These are phyloP conservation scores for Globisporangium splendens DNA, from an alignment of 352 stramenopile species.

Conservation along the genomic window DNA sequence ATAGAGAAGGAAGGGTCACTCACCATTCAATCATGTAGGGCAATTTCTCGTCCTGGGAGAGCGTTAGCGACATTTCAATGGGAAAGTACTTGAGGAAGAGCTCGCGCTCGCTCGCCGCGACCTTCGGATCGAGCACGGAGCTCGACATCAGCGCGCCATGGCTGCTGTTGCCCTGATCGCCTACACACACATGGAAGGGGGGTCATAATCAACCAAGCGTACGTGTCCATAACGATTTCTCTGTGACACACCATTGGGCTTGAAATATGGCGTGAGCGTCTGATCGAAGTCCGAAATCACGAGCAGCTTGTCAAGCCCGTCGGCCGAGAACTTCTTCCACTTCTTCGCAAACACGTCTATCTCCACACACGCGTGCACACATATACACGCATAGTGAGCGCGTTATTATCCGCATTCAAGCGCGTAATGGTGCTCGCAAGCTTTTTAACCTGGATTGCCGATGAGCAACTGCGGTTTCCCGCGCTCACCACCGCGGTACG, in stretches of 20 bases:
- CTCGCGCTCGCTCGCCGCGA: slow-evolving; percentile 29
- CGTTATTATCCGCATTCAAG: neutral
- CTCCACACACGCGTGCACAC: neutral
- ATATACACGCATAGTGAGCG: neutral
- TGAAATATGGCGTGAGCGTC: slow-evolving; percentile 70
- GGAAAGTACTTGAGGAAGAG: slow-evolving; percentile 68
- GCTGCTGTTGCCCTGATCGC: slow-evolving; percentile 8
- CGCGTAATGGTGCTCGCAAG: neutral
- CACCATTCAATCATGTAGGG: slow-evolving; percentile 66
- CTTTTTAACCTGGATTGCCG: slow-evolving; percentile 1
- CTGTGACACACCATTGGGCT: slow-evolving; percentile 26
- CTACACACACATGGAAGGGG: slow-evolving; percentile 3
- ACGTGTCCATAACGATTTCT: neutral
- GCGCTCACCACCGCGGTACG: slow-evolving; percentile 7
- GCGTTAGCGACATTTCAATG: slow-evolving; percentile 55
- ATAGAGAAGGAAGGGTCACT: neutral
- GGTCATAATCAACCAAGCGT: neutral
- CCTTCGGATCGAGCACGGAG: slow-evolving; percentile 16
- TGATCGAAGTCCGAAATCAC: slow-evolving; percentile 86
- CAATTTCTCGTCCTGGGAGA: slow-evolving; percentile 58
- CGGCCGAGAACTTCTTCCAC: slow-evolving; percentile 70
- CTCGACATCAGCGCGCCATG: slow-evolving; percentile 31
- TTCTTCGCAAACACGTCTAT: slow-evolving; percentile 68
- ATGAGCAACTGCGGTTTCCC: slow-evolving; percentile 6
- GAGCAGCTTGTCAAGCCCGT: slow-evolving; percentile 63